These are phyloP conservation scores for Crithidia thermophila DNA, from an alignment of 208 protist species.

Conservation along the genomic window DNA sequence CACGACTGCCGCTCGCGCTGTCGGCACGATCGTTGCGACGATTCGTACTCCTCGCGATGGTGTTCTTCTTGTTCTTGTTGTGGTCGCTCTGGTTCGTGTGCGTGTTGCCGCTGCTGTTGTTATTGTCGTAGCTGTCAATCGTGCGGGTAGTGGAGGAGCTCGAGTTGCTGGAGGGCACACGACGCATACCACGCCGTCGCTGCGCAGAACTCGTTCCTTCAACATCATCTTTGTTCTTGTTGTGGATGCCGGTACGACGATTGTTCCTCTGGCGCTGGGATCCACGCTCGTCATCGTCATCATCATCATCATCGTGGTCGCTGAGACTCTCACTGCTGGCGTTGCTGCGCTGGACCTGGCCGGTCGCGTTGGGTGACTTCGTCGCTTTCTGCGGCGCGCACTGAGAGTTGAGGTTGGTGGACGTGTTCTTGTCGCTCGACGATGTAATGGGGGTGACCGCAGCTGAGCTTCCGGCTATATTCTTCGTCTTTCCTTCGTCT, in stretches of 20 bases:
- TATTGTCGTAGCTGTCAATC: constrained; percentile 19
- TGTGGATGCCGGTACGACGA: background rate
- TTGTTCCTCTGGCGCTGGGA: background rate
- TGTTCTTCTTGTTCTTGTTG: no score
- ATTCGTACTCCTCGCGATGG: background rate
- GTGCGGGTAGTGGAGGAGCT: constrained; percentile 12
- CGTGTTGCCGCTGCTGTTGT: background rate
- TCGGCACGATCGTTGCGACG: background rate
- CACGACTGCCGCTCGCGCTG: background rate
- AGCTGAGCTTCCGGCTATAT: no score
- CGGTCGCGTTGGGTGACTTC: background rate
- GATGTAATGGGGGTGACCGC: no score
- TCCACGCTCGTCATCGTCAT: background rate
- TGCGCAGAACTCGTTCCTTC: background rate
- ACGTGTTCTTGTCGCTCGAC: no score
- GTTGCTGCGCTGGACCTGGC: no score
- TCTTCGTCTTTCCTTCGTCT: no score
- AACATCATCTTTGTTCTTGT: background rate
- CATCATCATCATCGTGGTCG: background rate
- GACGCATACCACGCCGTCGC: background rate
- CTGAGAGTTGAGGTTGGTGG: no score
- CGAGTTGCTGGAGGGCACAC: background rate
- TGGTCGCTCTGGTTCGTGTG: no score
- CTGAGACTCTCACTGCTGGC: background rate
- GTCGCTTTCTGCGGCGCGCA: background rate